These are phyloP conservation scores for Ascochyta viciae-villosae DNA, from an alignment of 2,329 filamentous ascomycete species.

Conservation along the genomic window DNA sequence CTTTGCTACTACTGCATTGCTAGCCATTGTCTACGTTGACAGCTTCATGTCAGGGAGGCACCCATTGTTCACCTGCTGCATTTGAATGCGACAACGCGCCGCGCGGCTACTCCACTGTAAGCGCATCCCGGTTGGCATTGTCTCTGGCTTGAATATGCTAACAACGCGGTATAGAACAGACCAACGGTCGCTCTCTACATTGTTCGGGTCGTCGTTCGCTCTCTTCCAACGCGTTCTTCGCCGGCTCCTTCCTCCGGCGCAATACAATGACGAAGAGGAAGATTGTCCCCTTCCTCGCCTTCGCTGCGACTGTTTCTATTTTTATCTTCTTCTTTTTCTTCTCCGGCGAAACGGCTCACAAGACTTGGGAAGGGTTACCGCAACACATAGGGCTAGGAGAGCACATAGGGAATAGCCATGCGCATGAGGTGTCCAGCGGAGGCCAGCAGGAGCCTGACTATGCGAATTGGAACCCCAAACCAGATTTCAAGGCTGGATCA, in stretches of 20 bases:
- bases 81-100: slow-evolving; percentile 5
- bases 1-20: neutral
- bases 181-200: neutral
- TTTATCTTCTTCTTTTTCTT: slow-evolving; percentile 52
- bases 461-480: slow-evolving; percentile 49
- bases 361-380: slow-evolving; percentile 49
- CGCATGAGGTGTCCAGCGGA: slow-evolving; percentile 15
- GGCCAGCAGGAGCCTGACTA: slow-evolving; percentile 38
- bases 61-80: slow-evolving; percentile 6
- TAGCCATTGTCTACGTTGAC: neutral
- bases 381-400: slow-evolving; percentile 53
- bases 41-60: slow-evolving; percentile 1
- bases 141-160: neutral
- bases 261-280: slow-evolving; percentile 38
- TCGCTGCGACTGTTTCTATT: slow-evolving; percentile 39
- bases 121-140: neutral
- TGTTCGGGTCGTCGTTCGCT: slow-evolving; percentile 1
- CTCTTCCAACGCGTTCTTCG: neutral
- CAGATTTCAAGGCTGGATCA: slow-evolving; percentile 41
- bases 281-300: slow-evolving; percentile 41
- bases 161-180: neutral
- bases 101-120: slow-evolving; percentile 14
- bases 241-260: neutral
- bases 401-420: slow-evolving; percentile 29
- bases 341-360: slow-evolving; percentile 39